These are phyloP conservation scores for Grosmannia huntii DNA, from an alignment of 2,329 filamentous ascomycete genomes.

Conservation along the genomic window DNA sequence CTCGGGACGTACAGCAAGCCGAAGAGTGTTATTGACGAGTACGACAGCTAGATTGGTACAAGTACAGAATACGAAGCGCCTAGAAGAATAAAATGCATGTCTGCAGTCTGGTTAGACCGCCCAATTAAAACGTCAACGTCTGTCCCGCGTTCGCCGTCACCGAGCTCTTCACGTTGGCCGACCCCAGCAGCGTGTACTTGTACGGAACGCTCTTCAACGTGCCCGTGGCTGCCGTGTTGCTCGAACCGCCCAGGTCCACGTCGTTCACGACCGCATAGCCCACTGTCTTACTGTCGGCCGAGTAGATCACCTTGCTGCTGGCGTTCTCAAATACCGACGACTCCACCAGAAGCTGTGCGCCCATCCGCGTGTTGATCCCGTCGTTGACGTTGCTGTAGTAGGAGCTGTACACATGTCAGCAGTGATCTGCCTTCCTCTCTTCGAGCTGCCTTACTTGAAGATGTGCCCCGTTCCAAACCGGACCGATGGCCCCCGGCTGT, in stretches of 20 bases:
- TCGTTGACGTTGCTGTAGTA: constrained; percentile 28
- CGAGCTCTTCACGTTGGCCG: constrained; percentile 29
- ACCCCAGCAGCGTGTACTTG: constrained; percentile 37
- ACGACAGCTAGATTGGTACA: constrained; percentile 2
- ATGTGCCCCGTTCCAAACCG: constrained; percentile 55
- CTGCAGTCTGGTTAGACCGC: too few species aligned
- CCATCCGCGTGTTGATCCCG: constrained; percentile 43
- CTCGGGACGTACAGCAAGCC: constrained; percentile 36
- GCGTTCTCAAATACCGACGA: constrained; percentile 35
- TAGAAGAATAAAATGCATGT: neutral
- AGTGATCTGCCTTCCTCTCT: neutral
- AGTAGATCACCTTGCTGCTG: constrained; percentile 23
- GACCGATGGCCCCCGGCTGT: constrained; percentile 48
- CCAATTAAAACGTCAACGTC: constrained; percentile 20
- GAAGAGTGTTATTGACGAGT: constrained; percentile 41
- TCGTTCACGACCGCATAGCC: constrained; percentile 29
- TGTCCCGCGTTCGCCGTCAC: constrained; percentile 26
- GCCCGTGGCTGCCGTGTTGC: constrained; percentile 35
- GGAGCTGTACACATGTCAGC: constrained; percentile 23
- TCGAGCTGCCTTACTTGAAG: constrained; percentile 15
- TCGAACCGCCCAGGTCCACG: constrained; percentile 28
- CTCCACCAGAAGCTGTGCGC: constrained; percentile 46
- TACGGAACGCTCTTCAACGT: constrained; percentile 41
- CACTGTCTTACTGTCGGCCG: constrained; percentile 25
- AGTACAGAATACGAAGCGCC: too few species aligned